phyloP scores from a whole-genome alignment of 1,284 basidiomycete species.

The Ceratobasidium sp. region DNA sequence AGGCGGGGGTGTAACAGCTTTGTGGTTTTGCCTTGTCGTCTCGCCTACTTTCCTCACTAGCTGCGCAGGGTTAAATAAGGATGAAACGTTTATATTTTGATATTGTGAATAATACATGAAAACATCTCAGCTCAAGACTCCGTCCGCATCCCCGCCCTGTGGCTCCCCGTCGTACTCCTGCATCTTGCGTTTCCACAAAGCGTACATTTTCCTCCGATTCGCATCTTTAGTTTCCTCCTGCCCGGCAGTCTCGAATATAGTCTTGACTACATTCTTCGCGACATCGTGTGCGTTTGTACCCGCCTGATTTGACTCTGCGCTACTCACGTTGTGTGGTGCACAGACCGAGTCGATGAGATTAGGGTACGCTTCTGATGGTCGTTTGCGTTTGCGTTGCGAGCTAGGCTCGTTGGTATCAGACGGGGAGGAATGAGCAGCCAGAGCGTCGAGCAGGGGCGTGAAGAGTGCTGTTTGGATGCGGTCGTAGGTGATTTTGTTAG shows the following conservation, averaged over 20 bases:
- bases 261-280: constrained; percentile 71
- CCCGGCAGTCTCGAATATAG: constrained; percentile 82
- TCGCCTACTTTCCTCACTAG: too few species aligned
- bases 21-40: too few species aligned
- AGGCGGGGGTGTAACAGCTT: too few species aligned
- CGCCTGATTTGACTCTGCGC: constrained; percentile 59
- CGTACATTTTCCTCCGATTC: constrained; percentile 86
- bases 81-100: too few species aligned
- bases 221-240: constrained; percentile 78
- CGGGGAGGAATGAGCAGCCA: constrained; percentile 54
- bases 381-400: constrained; percentile 60
- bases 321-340: constrained; percentile 51
- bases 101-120: too few species aligned
- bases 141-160: background rate
- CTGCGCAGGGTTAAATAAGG: too few species aligned
- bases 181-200: constrained; percentile 74
- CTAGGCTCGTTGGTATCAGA: constrained; percentile 50
- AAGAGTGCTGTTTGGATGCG: constrained; percentile 76
- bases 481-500: constrained; percentile 72
- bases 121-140: too few species aligned
- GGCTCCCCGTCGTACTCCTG: constrained; percentile 52
- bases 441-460: constrained; percentile 70
- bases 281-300: constrained; percentile 60
- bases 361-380: constrained; percentile 58
- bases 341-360: constrained; percentile 62